Evolutionary conservation across 306 rosid species (phyloP).

Genomic region (Vigna mungo): DNA sequence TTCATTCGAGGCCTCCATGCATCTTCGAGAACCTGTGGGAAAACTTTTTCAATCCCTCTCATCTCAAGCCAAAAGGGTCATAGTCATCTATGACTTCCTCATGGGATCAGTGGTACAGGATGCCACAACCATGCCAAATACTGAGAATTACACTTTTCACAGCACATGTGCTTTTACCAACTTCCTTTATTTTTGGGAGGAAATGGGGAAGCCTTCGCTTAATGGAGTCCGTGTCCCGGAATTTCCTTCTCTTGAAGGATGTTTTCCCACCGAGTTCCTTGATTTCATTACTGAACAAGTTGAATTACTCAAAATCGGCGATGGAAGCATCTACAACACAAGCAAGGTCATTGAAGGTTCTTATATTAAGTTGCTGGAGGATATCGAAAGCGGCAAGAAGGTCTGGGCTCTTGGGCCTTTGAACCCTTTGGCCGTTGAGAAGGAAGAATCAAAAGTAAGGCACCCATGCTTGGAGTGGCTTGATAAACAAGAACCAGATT

Average conservation of each 20-base stretch:
- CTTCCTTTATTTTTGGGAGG: slow-evolving; percentile 30
- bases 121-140: slow-evolving; percentile 47
- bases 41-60: slow-evolving; percentile 54
- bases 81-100: slow-evolving; percentile 65
- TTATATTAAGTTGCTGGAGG: slow-evolving; percentile 49
- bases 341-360: slow-evolving; percentile 52
- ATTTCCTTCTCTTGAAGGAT: slow-evolving; percentile 56
- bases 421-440: slow-evolving; percentile 48
- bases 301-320: slow-evolving; percentile 14
- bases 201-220: background rate
- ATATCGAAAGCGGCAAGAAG: slow-evolving; percentile 27
- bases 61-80: slow-evolving; percentile 39
- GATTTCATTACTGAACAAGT: slow-evolving; percentile 25
- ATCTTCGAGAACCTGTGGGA: slow-evolving; percentile 51
- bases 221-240: background rate
- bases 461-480: slow-evolving; percentile 40
- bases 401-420: slow-evolving; percentile 71
- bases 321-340: slow-evolving; percentile 57
- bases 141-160: slow-evolving; percentile 59
- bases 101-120: slow-evolving; percentile 64
- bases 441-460: slow-evolving; percentile 38
- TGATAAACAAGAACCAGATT: slow-evolving; percentile 44
- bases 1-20: slow-evolving; percentile 50
- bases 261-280: slow-evolving; percentile 44
- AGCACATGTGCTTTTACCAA: slow-evolving; percentile 52